Evolutionary conservation across 352 stramenopile genomes (phyloP), one percentile per base, ranked within the genome.

Genomic region (Phytophthora europaea): DNA sequence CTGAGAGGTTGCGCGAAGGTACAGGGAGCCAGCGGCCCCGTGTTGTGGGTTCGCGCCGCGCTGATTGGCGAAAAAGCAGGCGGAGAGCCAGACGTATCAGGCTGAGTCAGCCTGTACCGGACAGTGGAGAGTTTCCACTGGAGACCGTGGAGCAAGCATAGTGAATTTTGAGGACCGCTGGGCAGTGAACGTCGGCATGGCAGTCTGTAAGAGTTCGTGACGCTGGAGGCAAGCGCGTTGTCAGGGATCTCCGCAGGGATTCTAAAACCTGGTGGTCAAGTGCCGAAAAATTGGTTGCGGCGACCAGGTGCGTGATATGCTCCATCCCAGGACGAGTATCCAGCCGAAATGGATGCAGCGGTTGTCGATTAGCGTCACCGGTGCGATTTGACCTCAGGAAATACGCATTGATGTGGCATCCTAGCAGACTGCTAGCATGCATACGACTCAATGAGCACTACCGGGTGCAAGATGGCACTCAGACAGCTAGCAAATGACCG

Each of bases 1-100:
- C 23, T 61, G 10, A 7, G 58, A 45, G 43, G 70, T 74, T 56
- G 55, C 57, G 9, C 28, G 71, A 72, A 75, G 65, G 59, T 65
- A 31, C 12, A 69, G 28, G 55, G 69, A 77, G 70, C 70, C 70
- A 73, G 68, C 43, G 16, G 40, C 10, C 36, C 4, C 13, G 36
- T 43, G 36, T 45, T 45, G 36, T 45, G 38, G 38, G 38, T 45
- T n/a, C 38, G 38, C 43, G 43, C 3, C 43, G 43, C 43, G 43
- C 43, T 22, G 43, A 50, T 50, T 50, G 43, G 43, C 20, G 43
- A 22, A 50, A 50, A 50, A 12, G 9, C 43, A 22, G 6, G 43
- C 43, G 8, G 18, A 50, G 43, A 50, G 43, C 43, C 43, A 50
- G 43, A 20, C 9, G 43, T 10, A 23, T 23, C 16, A 50, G 18